phyloP scores from a whole-genome alignment of 2,329 filamentous ascomycete genomes.

The Neonectria faginata region DNA sequence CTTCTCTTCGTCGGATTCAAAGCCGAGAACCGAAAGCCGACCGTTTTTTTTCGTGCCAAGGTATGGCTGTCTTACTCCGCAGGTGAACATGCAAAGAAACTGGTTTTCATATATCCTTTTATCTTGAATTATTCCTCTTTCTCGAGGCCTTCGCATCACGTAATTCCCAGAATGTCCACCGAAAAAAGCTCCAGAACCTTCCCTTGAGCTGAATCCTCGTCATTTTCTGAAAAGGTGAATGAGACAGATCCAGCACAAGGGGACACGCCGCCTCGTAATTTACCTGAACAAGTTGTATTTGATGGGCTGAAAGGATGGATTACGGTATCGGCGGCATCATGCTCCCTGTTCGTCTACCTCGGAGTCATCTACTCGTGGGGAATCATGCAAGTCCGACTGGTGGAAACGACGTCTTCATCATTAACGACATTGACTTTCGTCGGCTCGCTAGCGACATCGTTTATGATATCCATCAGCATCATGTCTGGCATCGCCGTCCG shows the following conservation, averaged over 20 bases:
- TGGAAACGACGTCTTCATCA: slow-evolving; percentile 39
- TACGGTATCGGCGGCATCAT: slow-evolving; percentile 35
- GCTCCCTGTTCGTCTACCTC: slow-evolving; percentile 46
- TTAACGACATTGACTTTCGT: slow-evolving; percentile 47
- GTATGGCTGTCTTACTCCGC: background rate
- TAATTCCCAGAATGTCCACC: slow-evolving; percentile 5
- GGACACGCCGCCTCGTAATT: background rate
- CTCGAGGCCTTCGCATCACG: slow-evolving; percentile 12
- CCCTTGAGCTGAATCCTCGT: slow-evolving; percentile 3
- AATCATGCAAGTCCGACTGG: slow-evolving; percentile 47
- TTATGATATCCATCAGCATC: slow-evolving; percentile 45
- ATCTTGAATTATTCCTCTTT: background rate
- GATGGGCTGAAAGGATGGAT: slow-evolving; percentile 36
- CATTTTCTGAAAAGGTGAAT: slow-evolving; percentile 26
- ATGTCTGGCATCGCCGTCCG: slow-evolving; percentile 35
- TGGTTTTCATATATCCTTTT: background rate
- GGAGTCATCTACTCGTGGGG: slow-evolving; percentile 50
- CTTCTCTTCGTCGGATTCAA: background rate
- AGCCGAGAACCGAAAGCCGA: slow-evolving; percentile 20
- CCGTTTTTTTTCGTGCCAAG: background rate
- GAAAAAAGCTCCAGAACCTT: background rate
- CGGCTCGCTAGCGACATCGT: slow-evolving; percentile 44
- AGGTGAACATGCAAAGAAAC: background rate
- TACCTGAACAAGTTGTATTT: slow-evolving; percentile 21
- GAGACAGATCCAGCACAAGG: slow-evolving; percentile 19